Evolutionary conservation across 768 basidiomycete species (phyloP).

Genomic region (Naganishia vaughanmartiniae): DNA sequence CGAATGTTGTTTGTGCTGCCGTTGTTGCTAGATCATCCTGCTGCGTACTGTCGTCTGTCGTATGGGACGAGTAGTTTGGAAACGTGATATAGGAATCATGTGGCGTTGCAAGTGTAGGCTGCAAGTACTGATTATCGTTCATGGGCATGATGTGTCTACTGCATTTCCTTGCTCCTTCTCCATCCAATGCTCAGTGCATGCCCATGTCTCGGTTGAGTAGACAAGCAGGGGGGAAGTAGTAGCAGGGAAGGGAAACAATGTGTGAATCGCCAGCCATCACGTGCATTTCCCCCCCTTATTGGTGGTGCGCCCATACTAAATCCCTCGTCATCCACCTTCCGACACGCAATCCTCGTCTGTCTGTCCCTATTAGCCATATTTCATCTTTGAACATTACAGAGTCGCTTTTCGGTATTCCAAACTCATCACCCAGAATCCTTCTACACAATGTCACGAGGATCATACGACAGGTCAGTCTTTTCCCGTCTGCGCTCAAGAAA

Average conservation of each 20-base stretch:
- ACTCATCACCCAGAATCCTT: not conserved
- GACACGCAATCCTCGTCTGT: conserved; percentile 14
- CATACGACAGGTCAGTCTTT: not conserved
- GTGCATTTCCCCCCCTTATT: not conserved
- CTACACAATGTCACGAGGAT: conserved; percentile 21
- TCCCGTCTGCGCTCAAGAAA: not conserved
- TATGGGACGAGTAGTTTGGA: not conserved
- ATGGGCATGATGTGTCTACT: not conserved
- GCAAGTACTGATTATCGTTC: not conserved
- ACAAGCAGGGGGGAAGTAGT: not conserved
- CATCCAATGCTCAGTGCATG: no score
- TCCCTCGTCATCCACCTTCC: conserved; percentile 14
- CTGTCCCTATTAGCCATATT: no score
- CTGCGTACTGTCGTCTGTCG: not conserved
- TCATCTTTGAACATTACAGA: not conserved
- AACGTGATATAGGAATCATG: not conserved
- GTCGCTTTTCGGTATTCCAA: not conserved
- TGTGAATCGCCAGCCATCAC: not conserved
- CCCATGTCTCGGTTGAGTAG: conserved; percentile 3
- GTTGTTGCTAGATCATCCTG: not conserved
- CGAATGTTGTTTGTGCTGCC: not conserved
- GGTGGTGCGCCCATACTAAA: not conserved
- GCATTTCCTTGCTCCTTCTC: not conserved
- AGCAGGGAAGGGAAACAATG: not conserved
- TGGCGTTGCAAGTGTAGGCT: not conserved